phyloP scores from a whole-genome alignment of 2,329 filamentous ascomycete genomes.

The Trichoderma harzianum region DNA sequence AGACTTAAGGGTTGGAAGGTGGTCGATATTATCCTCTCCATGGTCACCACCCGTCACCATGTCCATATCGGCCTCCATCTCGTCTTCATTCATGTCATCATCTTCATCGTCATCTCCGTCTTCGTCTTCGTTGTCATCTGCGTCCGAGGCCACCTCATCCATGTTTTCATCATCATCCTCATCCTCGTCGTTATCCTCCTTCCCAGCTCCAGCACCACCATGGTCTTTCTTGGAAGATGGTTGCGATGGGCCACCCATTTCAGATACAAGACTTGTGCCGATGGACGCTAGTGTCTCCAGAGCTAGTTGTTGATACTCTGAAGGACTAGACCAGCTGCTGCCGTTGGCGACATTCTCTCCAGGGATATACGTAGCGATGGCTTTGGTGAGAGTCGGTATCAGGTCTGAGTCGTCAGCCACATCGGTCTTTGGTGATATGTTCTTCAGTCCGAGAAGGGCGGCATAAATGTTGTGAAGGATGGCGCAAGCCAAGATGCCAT shows the following conservation, averaged over 20 bases:
- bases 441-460: conserved; percentile 30
- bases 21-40: conserved; percentile 43
- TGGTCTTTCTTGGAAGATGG: conserved; percentile 35
- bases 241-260: conserved; percentile 37
- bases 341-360: conserved; percentile 30
- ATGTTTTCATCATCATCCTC: conserved; percentile 38
- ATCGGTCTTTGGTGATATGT: conserved; percentile 24
- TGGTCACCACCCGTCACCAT: conserved; percentile 54
- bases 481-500: conserved; percentile 56
- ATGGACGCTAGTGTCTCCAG: conserved; percentile 64
- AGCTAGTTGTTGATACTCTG: conserved; percentile 51
- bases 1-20: conserved; percentile 52
- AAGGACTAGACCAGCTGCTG: conserved; percentile 38
- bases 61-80: conserved; percentile 63
- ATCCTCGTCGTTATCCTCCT: conserved; percentile 33
- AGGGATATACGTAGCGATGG: conserved; percentile 28
- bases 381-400: conserved; percentile 37
- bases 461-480: conserved; percentile 62
- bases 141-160: conserved; percentile 28
- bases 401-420: conserved; percentile 35
- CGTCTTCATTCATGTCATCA: conserved; percentile 55
- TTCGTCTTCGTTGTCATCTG: conserved; percentile 36
- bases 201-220: conserved; percentile 31
- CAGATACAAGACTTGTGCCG: conserved; percentile 55
- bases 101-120: conserved; percentile 41